Conservation (phyloP, 1,139 yeast species). For the Magnusiomyces clavatus region DNA sequence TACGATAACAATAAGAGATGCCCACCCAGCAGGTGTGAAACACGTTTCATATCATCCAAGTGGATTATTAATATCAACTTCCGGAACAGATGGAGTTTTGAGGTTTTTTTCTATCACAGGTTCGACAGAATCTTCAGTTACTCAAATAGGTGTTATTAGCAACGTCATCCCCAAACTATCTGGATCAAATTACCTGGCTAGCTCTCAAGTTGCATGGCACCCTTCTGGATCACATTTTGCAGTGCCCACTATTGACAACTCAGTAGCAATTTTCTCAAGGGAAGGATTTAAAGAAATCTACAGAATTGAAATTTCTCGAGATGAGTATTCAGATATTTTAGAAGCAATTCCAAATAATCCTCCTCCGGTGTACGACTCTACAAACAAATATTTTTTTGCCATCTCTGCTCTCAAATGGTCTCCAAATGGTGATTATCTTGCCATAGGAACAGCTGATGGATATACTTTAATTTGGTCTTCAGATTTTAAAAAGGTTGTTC, state of each 20-base stretch:
- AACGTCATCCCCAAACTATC: slow-evolving; percentile 32
- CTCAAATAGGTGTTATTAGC: slow-evolving; percentile 30
- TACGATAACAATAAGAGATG: slow-evolving; percentile 26
- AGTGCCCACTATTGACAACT: slow-evolving; percentile 40
- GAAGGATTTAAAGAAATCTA: slow-evolving; percentile 13
- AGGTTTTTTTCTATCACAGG: slow-evolving; percentile 54
- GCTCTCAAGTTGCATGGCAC: slow-evolving; percentile 48
- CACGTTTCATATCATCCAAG: slow-evolving; percentile 54
- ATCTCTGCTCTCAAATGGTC: slow-evolving; percentile 52
- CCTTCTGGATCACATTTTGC: slow-evolving; percentile 60
- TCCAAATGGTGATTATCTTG: slow-evolving; percentile 52
- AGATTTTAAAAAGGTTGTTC: too few relatives aligned
- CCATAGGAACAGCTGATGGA: slow-evolving; percentile 42
- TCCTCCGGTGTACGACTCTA: too few relatives aligned
- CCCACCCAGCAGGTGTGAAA: slow-evolving; percentile 44
- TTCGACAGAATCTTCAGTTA: slow-evolving; percentile 23
- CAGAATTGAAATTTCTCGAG: neutral
- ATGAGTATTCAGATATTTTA: neutral
- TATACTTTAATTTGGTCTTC: slow-evolving; percentile 45
- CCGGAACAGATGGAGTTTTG: slow-evolving; percentile 61
- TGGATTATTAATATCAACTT: slow-evolving; percentile 53
- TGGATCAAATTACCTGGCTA: slow-evolving; percentile 32
- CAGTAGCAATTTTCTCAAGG: slow-evolving; percentile 30
- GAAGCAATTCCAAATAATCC: too few relatives aligned
- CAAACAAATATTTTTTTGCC: slow-evolving; percentile 12